Conservation (phyloP, 805 yeast species). For the Nematodospora valgi region DNA sequence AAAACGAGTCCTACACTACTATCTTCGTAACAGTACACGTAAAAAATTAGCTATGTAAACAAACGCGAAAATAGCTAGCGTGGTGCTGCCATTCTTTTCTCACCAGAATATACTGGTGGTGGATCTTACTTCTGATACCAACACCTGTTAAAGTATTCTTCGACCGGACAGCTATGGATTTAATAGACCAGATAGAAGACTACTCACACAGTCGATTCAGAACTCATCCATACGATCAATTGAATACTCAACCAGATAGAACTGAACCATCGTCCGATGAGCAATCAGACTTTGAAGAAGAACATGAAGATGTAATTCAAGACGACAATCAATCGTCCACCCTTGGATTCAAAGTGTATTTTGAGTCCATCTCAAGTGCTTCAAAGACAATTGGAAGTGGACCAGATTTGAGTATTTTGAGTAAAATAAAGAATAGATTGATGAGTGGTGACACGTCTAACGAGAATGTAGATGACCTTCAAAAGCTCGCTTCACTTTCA, state of each 20-base stretch:
- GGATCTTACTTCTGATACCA: too few relatives aligned
- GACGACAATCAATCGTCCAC: neutral
- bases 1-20: too few relatives aligned
- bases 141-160: too few relatives aligned
- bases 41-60: too few relatives aligned
- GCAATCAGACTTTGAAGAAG: conserved; percentile 7
- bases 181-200: conserved; percentile 20
- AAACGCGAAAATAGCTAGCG: too few relatives aligned
- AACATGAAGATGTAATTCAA: conserved; percentile 1
- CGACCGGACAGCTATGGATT: too few relatives aligned
- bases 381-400: conserved; percentile 5
- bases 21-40: too few relatives aligned
- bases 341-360: conserved; percentile 9
- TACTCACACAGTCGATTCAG: conserved; percentile 6
- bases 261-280: conserved; percentile 1
- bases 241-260: neutral
- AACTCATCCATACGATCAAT: too few relatives aligned
- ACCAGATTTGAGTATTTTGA: conserved; percentile 17
- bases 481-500: conserved; percentile 1
- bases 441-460: conserved; percentile 15
- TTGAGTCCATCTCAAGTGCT: conserved; percentile 10
- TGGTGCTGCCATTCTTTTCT: too few relatives aligned
- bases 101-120: too few relatives aligned
- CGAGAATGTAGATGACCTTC: conserved; percentile 1
- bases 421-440: conserved; percentile 25